Conservation (phyloP, 306 rosid species). For the Canavalia gladiata region DNA sequence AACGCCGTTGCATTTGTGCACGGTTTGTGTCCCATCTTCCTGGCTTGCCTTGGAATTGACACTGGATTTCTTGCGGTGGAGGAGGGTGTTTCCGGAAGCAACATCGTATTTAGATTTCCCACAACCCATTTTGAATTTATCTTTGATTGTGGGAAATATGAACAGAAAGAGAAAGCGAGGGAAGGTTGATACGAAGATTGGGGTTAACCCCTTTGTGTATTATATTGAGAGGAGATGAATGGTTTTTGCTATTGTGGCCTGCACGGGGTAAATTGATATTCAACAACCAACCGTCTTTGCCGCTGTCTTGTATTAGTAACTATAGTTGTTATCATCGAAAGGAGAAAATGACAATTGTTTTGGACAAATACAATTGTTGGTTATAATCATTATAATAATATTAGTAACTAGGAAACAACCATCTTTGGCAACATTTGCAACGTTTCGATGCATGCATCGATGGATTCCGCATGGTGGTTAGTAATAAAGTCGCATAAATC, state of each 20-base stretch:
- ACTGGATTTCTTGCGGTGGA: constrained; percentile 59
- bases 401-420: constrained; percentile 18
- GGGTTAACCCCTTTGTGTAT: constrained; percentile 1
- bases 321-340: constrained; percentile 39
- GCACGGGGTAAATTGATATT: constrained; percentile 53
- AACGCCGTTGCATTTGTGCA: neutral
- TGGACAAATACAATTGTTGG: constrained; percentile 16
- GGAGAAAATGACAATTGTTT: neutral
- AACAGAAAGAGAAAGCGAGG: neutral
- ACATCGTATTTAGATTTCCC: constrained; percentile 85
- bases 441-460: neutral
- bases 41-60: constrained; percentile 20
- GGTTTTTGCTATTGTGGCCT: constrained; percentile 47
- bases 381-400: constrained; percentile 18
- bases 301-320: constrained; percentile 33
- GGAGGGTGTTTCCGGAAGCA: constrained; percentile 63
- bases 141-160: neutral
- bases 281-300: constrained; percentile 27
- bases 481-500: too few relatives aligned
- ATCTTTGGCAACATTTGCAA: neutral
- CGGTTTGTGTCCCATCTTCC: constrained; percentile 23
- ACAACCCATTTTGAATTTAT: constrained; percentile 71
- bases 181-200: constrained; percentile 3
- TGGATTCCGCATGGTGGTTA: too few relatives aligned
- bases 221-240: neutral